Evolutionary conservation across 257 asterid genomes (phyloP).

Genomic region (Solanum commersonii): DNA sequence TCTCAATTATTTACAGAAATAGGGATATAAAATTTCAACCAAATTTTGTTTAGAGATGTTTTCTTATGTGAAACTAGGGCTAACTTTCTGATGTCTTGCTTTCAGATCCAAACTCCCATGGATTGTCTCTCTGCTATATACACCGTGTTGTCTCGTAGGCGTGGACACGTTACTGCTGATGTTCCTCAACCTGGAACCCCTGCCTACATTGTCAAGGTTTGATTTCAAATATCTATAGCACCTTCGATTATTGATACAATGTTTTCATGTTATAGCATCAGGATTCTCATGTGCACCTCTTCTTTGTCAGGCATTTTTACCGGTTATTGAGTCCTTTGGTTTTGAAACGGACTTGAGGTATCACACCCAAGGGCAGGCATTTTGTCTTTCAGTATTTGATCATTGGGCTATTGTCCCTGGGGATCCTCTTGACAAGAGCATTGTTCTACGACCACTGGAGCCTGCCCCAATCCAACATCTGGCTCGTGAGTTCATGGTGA

Average conservation of each 20-base stretch:
- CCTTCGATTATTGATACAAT: background rate
- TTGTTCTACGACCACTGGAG: constrained; percentile 85
- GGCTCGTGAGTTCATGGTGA: constrained; percentile 97
- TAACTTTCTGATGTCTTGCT: constrained; percentile 8
- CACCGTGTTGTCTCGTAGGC: constrained; percentile 85
- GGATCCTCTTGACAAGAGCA: constrained; percentile 90
- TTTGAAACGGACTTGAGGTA: constrained; percentile 97
- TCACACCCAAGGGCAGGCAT: constrained; percentile 98
- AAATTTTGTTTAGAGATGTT: background rate
- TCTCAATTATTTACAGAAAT: background rate
- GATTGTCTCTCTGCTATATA: constrained; percentile 96
- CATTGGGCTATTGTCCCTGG: constrained; percentile 99
- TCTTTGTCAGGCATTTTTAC: constrained; percentile 69
- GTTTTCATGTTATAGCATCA: background rate
- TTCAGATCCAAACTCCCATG: constrained; percentile 93
- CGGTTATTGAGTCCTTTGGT: constrained; percentile 93
- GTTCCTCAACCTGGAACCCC: constrained; percentile 99
- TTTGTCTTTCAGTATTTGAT: constrained; percentile 75
- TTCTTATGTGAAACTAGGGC: background rate
- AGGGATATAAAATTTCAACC: background rate
- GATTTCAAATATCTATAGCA: background rate
- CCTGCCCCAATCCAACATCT: constrained; percentile 97
- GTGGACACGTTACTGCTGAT: constrained; percentile 96
- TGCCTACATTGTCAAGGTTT: constrained; percentile 87
- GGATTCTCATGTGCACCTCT: background rate